A percentile compares a stretch with the other conserved stretches of the same genome.
phyloP scores from a whole-genome alignment of 331 rosid genomes.

The Acacia concinna region DNA sequence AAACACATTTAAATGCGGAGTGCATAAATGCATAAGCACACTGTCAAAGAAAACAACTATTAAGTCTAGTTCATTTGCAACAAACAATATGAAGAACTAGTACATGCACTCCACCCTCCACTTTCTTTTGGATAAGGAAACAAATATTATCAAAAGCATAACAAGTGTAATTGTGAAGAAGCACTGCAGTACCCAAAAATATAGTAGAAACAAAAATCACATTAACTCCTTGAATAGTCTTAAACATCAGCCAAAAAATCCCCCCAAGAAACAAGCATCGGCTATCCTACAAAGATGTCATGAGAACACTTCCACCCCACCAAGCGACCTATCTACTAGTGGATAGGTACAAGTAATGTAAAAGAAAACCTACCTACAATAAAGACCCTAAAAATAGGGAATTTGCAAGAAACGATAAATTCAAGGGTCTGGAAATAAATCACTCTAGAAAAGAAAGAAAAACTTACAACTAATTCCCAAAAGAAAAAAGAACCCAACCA shows the following conservation, averaged over 20 bases:
- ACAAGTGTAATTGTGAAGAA: background rate
- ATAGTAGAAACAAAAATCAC: background rate
- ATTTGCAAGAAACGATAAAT: background rate
- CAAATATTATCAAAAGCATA: background rate
- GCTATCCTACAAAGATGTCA: background rate
- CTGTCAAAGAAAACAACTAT: conserved; percentile 18
- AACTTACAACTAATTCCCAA: background rate
- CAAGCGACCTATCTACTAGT: background rate
- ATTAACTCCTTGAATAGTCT: background rate
- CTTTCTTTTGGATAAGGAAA: background rate
- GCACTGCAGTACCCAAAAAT: background rate
- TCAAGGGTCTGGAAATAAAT: background rate
- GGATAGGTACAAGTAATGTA: background rate
- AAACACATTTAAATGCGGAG: conserved; percentile 8
- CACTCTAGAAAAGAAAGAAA: background rate
- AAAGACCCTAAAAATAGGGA: background rate
- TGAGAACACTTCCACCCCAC: background rate
- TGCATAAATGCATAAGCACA: background rate
- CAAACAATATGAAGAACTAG: background rate
- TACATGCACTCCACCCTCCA: background rate
- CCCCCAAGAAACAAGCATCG: background rate
- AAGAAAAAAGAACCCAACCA: background rate
- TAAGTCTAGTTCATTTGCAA: background rate
- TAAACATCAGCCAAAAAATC: background rate
- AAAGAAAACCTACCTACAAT: background rate